Conservation (phyloP, 768 basidiomycete species). For the Exsudoporus frostii region DNA sequence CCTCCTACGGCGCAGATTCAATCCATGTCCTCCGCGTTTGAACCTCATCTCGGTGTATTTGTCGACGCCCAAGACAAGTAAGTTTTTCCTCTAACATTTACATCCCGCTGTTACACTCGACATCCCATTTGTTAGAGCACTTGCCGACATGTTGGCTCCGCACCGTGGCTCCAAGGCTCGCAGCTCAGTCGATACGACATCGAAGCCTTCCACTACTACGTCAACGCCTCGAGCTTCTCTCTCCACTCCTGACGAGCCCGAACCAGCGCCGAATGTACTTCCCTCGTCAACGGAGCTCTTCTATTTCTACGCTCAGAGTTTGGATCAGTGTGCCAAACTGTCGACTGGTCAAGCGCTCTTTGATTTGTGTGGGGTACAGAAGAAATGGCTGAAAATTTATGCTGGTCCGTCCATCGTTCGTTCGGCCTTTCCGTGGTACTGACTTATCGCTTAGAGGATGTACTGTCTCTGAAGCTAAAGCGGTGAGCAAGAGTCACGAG, state of each 20-base stretch:
- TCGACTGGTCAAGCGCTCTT: slow-evolving; percentile 82
- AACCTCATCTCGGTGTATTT: slow-evolving; percentile 88
- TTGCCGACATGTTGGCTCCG: slow-evolving; percentile 86
- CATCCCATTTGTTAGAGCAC: slow-evolving; percentile 56
- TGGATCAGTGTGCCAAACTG: slow-evolving; percentile 91
- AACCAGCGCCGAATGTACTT: slow-evolving; percentile 63
- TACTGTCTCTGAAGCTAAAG: slow-evolving; percentile 71
- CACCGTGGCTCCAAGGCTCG: slow-evolving; percentile 66
- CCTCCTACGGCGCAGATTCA: slow-evolving; percentile 50
- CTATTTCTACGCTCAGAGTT: slow-evolving; percentile 92
- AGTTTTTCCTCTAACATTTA: slow-evolving; percentile 29
- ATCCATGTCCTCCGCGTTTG: slow-evolving; percentile 86
- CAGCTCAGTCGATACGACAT: slow-evolving; percentile 60
- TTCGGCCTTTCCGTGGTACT: neutral
- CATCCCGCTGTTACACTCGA: neutral
- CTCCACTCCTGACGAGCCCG: slow-evolving; percentile 41
- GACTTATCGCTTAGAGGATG: slow-evolving; percentile 66
- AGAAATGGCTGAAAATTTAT: slow-evolving; percentile 93
- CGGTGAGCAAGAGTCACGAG: slow-evolving; percentile 41
- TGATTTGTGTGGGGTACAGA: slow-evolving; percentile 77
- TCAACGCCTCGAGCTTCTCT: slow-evolving; percentile 37
- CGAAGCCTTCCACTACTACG: slow-evolving; percentile 23
- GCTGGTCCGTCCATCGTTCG: slow-evolving; percentile 55
- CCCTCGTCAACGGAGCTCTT: slow-evolving; percentile 95
- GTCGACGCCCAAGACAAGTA: slow-evolving; percentile 96